These are phyloP conservation scores for Otatea glauca DNA, from an alignment of 176 grass and related monocot species.

Conservation along the genomic window DNA sequence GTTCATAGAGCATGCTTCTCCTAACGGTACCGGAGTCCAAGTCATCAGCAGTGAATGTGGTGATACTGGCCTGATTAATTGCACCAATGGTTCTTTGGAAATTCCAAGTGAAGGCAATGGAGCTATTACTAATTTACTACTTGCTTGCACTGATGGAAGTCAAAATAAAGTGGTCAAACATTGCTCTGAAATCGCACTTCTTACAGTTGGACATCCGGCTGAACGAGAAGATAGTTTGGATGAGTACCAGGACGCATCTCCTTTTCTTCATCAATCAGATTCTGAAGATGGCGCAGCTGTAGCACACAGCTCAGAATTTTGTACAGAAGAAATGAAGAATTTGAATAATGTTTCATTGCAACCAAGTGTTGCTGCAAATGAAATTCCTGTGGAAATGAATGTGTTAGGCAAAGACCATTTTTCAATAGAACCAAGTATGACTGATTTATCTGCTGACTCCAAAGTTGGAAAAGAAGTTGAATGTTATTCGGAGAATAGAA, in stretches of 20 bases:
- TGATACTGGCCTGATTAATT: constrained; percentile 17
- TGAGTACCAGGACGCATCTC: constrained; percentile 60
- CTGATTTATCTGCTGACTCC: constrained; percentile 30
- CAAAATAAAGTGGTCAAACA: constrained; percentile 11
- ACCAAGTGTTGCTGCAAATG: constrained; percentile 34
- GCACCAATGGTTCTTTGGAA: constrained; percentile 23
- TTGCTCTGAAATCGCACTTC: constrained; percentile 23
- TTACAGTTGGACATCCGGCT: constrained; percentile 5
- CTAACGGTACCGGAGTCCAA: constrained; percentile 30
- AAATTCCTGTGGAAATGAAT: constrained; percentile 30
- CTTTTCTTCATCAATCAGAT: constrained; percentile 52
- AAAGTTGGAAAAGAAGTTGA: constrained; percentile 37
- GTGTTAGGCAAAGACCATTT: constrained; percentile 31
- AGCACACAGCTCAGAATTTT: constrained; percentile 18
- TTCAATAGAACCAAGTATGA: constrained; percentile 28
- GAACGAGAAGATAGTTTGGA: constrained; percentile 52
- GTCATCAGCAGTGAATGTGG: not conserved
- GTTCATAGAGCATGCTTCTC: constrained; percentile 41
- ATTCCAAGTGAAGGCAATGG: constrained; percentile 26
- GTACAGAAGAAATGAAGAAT: constrained; percentile 49
- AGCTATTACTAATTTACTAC: not conserved
- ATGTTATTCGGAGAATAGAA: constrained; percentile 11
- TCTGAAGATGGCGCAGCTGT: constrained; percentile 33
- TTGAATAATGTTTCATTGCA: constrained; percentile 17
- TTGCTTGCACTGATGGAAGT: constrained; percentile 18